These are phyloP conservation scores for Pneumocystis oryctolagi DNA, from an alignment of 1,139 yeast genomes.

Conservation along the genomic window DNA sequence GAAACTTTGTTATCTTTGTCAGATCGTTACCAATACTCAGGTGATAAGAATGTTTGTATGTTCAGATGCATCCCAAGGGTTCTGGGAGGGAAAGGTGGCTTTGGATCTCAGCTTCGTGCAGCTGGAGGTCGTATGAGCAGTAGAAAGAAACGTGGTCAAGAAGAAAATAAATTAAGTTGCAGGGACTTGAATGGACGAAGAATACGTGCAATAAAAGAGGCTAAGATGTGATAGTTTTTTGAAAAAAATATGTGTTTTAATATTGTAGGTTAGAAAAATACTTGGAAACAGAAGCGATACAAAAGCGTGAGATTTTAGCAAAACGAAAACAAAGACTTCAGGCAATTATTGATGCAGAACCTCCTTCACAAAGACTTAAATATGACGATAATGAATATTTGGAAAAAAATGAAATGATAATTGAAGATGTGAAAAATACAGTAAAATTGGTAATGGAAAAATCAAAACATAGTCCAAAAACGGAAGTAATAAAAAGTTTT, in stretches of 20 bases:
- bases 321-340: background rate
- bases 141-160: slow-evolving; percentile 19
- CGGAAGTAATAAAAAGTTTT: background rate
- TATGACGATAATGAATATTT: background rate
- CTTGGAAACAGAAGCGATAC: background rate
- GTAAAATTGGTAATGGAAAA: background rate
- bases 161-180: slow-evolving; percentile 16
- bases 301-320: background rate
- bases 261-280: background rate
- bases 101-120: slow-evolving; percentile 32
- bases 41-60: background rate
- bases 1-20: background rate
- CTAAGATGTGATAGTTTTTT: slow-evolving; percentile 18
- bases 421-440: background rate
- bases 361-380: background rate
- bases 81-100: slow-evolving; percentile 41
- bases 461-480: background rate
- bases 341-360: background rate
- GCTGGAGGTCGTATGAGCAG: slow-evolving; percentile 27
- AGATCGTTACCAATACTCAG: background rate
- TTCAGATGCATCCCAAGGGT: slow-evolving; percentile 13
- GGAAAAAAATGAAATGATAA: background rate
- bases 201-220: slow-evolving; percentile 24
- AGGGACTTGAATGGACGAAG: slow-evolving; percentile 29
- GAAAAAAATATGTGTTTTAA: background rate